Percentiles rank a stretch among this genome's conserved stretches.
Conservation (phyloP, 2,329 filamentous ascomycete species). For the Epichloe amarillans region DNA sequence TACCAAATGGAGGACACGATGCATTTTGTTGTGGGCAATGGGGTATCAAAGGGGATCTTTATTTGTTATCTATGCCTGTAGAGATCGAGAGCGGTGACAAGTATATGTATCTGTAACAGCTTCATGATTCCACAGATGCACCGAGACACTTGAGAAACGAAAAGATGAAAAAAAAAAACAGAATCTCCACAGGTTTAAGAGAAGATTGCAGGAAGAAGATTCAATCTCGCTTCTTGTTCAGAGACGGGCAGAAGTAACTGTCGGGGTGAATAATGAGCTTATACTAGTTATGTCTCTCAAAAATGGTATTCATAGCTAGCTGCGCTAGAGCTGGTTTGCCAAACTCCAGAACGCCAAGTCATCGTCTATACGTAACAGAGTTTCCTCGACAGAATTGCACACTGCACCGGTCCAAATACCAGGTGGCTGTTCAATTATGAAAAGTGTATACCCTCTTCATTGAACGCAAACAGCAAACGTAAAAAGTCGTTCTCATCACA, state of each 20-base stretch:
- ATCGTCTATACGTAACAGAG: background rate
- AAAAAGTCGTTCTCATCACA: conserved; percentile 92
- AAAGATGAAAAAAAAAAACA: background rate
- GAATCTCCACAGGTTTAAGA: too few species aligned
- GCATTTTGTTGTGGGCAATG: background rate
- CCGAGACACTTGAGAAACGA: background rate
- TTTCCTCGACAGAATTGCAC: too few species aligned
- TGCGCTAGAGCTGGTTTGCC: background rate
- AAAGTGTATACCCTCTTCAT: conserved; percentile 88
- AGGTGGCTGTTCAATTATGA: conserved; percentile 31
- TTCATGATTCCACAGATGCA: conserved; percentile 7
- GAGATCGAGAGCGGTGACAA: conserved; percentile 11
- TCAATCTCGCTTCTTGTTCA: too few species aligned
- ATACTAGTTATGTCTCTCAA: too few species aligned
- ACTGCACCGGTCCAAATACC: background rate
- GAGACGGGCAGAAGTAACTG: too few species aligned
- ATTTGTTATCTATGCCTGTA: conserved; percentile 10
- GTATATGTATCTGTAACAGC: conserved; percentile 15
- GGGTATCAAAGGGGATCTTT: background rate
- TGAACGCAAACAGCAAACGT: conserved; percentile 67
- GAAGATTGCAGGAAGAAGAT: too few species aligned
- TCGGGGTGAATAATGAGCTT: too few species aligned
- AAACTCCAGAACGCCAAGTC: background rate
- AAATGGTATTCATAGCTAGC: background rate
- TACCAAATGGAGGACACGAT: too few species aligned